A percentile compares a stretch with the other conserved stretches of the same genome.
phyloP scores from a whole-genome alignment of 2,329 filamentous ascomycete genomes.

The Ceratocystis harringtonii region DNA sequence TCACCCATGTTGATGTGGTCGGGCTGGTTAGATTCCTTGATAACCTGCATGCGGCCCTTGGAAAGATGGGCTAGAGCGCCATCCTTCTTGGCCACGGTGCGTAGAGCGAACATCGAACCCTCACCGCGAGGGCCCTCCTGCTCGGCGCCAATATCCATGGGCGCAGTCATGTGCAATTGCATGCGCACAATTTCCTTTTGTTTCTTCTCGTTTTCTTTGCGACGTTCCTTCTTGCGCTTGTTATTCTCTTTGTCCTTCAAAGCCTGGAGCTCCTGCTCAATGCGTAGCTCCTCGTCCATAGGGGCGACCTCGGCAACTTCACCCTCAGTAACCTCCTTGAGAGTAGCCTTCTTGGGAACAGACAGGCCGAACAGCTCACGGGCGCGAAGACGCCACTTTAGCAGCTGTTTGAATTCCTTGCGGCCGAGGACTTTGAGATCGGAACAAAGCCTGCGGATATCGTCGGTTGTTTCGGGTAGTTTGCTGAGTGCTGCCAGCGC shows the following conservation, averaged over 20 bases:
- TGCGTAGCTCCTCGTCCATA: slow-evolving; percentile 88
- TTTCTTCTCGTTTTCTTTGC: slow-evolving; percentile 84
- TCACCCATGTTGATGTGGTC: slow-evolving; percentile 48
- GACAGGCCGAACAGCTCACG: slow-evolving; percentile 82
- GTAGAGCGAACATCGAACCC: slow-evolving; percentile 75
- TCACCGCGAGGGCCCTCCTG: slow-evolving; percentile 64
- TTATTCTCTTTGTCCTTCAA: slow-evolving; percentile 65
- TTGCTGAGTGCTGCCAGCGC: slow-evolving; percentile 74
- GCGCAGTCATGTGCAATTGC: slow-evolving; percentile 93
- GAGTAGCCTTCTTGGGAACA: slow-evolving; percentile 46
- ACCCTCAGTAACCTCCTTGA: slow-evolving; percentile 34
- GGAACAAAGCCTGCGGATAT: slow-evolving; percentile 61
- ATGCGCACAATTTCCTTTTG: slow-evolving; percentile 89
- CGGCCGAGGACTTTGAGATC: slow-evolving; percentile 84
- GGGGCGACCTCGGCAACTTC: slow-evolving; percentile 71
- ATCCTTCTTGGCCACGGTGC: slow-evolving; percentile 61
- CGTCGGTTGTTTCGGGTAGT: slow-evolving; percentile 70
- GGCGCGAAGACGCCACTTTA: slow-evolving; percentile 80
- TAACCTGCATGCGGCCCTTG: slow-evolving; percentile 62
- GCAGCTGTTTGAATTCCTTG: slow-evolving; percentile 81
- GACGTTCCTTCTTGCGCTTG: slow-evolving; percentile 67
- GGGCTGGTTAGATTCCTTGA: slow-evolving; percentile 34
- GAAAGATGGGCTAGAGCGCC: slow-evolving; percentile 42
- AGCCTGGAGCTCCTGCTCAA: slow-evolving; percentile 73
- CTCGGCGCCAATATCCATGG: slow-evolving; percentile 90